phyloP scores from a whole-genome alignment of 371 early-diverging fungal species.

The Saksenaea oblongispora region DNA sequence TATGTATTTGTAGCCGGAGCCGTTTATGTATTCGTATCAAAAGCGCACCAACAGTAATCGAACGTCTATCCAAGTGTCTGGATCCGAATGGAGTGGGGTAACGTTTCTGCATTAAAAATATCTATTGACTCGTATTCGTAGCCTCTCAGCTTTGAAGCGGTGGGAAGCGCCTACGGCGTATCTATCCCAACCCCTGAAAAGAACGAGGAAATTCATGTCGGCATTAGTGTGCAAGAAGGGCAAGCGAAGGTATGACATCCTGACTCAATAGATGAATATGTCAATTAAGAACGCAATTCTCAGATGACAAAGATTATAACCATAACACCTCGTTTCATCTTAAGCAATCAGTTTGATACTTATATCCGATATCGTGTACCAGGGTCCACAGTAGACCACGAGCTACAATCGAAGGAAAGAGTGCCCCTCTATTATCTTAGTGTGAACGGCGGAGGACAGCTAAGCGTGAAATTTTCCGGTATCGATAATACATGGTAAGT shows the following conservation, averaged over 20 bases:
- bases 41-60: slow-evolving; percentile 82
- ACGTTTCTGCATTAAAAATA: neutral
- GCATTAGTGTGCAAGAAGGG: slow-evolving; percentile 83
- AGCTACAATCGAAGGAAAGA: slow-evolving; percentile 60
- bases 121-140: slow-evolving; percentile 16
- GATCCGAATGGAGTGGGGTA: slow-evolving; percentile 86
- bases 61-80: slow-evolving; percentile 73
- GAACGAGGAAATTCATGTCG: slow-evolving; percentile 75
- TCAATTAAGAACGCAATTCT: slow-evolving; percentile 21
- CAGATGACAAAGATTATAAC: slow-evolving; percentile 86
- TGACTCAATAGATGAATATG: neutral
- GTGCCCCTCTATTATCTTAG: slow-evolving; percentile 73
- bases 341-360: slow-evolving; percentile 79
- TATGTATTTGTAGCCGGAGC: slow-evolving; percentile 49
- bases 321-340: slow-evolving; percentile 88
- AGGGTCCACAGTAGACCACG: slow-evolving; percentile 53
- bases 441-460: slow-evolving; percentile 60
- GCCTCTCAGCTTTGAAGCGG: slow-evolving; percentile 94
- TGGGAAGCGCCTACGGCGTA: slow-evolving; percentile 85
- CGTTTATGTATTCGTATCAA: slow-evolving; percentile 95
- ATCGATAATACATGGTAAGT: slow-evolving; percentile 77
- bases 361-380: slow-evolving; percentile 78
- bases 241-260: slow-evolving; percentile 54
- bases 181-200: slow-evolving; percentile 58
- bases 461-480: slow-evolving; percentile 74